Evolutionary conservation across 441 rosid species (phyloP).

Genomic region (Hura crepitans): DNA sequence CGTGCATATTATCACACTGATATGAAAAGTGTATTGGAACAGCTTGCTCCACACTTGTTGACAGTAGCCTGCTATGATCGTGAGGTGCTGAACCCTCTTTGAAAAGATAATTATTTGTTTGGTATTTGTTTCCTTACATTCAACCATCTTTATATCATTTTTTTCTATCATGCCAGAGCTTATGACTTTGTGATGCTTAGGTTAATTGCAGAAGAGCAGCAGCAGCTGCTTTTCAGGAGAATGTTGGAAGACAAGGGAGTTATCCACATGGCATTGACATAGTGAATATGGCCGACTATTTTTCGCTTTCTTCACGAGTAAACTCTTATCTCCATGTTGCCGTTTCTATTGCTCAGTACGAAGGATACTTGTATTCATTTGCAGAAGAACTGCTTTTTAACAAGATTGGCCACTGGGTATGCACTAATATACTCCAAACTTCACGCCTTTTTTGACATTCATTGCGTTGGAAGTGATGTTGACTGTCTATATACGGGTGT

Average conservation of each 20-base stretch:
- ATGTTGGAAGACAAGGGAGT: slow-evolving; percentile 96
- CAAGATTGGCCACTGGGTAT: slow-evolving; percentile 98
- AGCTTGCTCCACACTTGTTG: slow-evolving; percentile 83
- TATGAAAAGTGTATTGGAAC: slow-evolving; percentile 76
- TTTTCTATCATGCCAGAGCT: slow-evolving; percentile 19
- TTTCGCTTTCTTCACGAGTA: slow-evolving; percentile 86
- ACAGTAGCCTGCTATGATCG: slow-evolving; percentile 94
- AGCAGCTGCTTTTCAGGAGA: slow-evolving; percentile 98
- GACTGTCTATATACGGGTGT: background rate
- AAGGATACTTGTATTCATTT: slow-evolving; percentile 82
- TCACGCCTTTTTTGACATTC: background rate
- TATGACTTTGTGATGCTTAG: slow-evolving; percentile 37
- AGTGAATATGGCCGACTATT: slow-evolving; percentile 88
- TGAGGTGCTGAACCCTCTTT: slow-evolving; percentile 49
- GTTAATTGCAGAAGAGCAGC: slow-evolving; percentile 99
- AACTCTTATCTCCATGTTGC: slow-evolving; percentile 86
- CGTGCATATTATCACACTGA: slow-evolving; percentile 82
- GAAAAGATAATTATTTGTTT: slow-evolving; percentile 19
- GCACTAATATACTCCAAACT: slow-evolving; percentile 20
- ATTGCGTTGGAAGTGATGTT: background rate
- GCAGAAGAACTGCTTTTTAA: slow-evolving; percentile 71
- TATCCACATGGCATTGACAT: slow-evolving; percentile 96
- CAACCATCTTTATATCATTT: slow-evolving; percentile 6
- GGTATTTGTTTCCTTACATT: slow-evolving; percentile 17
- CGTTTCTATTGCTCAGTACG: slow-evolving; percentile 64